Evolutionary conservation across 805 yeast species (phyloP), one percentile per base, ranked within the genome.

Genomic region (Blastobotrys mokoenaii): DNA sequence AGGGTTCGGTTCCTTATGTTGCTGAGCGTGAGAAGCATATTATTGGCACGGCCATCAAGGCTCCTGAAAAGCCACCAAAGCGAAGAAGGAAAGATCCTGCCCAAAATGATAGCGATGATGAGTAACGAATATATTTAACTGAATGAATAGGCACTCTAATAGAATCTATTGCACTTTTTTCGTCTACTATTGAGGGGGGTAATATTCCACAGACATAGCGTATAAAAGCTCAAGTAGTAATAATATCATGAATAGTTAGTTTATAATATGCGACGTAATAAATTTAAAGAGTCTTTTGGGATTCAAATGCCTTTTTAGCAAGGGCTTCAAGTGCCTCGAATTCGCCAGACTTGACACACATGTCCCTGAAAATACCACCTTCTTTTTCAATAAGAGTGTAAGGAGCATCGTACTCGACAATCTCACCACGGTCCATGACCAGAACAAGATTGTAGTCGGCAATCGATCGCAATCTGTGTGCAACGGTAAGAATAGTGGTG

Each of bases 291-390:
- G 27, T 22, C 27, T 22, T 22, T 22, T 8, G 4, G 8, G 27
- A 4, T 4, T 22, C 11, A 16, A 9, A 34, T 15, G 59, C 55
- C 29, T 49, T 82, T 58, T 80, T 81, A 2, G 97, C 93, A 49
- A 84, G 61, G 53, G 74, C 77, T 15, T 77, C 69, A 57, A 90
- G 73, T 2, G 79, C 71, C 41, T 87, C 96, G 48, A 90, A 69
- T 63, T 90, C 97, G 38, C 98, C 98, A 59, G 94, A 83, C 63
- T 86, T 85, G 36, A 72, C 75, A 62, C 94, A 84, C 93, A 84
- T 84, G 45, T 74, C 71, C 56, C 73, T 72, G 67, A 83, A 84
- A 22, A 72, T 63, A 32, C 83, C 73, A 31, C 68, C 68, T 32
- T 69, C 62, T 46, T 74, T 61, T 42, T 70, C 61, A 53, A 81